Evolutionary conservation across 2,329 filamentous ascomycete species (phyloP), one percentile per base, ranked within the genome.

Genomic region (Calonectria fujianensis): DNA sequence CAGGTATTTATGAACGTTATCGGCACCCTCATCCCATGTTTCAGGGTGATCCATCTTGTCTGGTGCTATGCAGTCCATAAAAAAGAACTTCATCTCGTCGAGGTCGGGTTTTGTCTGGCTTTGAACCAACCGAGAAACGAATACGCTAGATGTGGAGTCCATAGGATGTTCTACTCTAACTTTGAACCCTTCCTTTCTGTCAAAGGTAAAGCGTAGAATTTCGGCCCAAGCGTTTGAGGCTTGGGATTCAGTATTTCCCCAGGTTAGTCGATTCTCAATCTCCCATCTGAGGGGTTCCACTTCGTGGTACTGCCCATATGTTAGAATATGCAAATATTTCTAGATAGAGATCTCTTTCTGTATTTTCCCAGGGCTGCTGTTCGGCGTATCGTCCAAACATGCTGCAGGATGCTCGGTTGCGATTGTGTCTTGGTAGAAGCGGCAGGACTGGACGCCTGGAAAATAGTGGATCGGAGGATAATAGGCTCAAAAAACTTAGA

Each of bases 11-110:
- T 24, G 45, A 4, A 48, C 20, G 1, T 48, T 7, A 10, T 48
- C 45, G 9, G 45, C n/a, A 18, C 45, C 45, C 4, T 48, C 45
- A 11, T 48, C 45, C 45, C 45, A 48, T 24, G 45, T 48, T 48
- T 48, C 45, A 11, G 45, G n/a, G 45, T 48, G 45, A n/a, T 48
- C 45, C n/a, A 48, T 48, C 45, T 48, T 48, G 45, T 48, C 45
- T n/a, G 45, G 45, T 6, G 45, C 45, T 8, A 48, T 48, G 45
- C 45, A 48, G n/a, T 48, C 45, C 11, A 48, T 24, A 11, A 48
- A 11, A n/a, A 48, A 48, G 45, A 48, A 48, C n/a, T 24, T 48
- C 45, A 24, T 48, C 45, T 48, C 45, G 6, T 48, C 45, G 2
- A 24, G 20, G 10, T 48, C 45, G 7, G 45, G 45, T 48, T 48